Evolutionary conservation across 2,329 filamentous ascomycete species (phyloP), one percentile per base, ranked within the genome.

Genomic region (Epichloe sylvatica): DNA sequence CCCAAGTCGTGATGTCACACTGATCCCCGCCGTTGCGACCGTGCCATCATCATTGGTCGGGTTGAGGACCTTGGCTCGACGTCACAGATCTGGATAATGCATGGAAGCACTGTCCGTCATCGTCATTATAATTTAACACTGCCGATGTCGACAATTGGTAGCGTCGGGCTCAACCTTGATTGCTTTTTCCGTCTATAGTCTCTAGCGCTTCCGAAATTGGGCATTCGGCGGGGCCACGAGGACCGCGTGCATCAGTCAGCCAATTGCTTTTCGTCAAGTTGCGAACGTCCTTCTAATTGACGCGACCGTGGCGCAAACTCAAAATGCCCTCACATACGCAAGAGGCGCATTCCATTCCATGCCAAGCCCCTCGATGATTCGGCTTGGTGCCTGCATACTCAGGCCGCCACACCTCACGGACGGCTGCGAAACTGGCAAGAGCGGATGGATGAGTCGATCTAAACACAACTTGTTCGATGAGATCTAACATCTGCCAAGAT

Each of bases 1-100:
- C 12, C 25, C 45, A 41, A 43, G 30, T 50, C 48, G 21, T 50
- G 19, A 46, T 50, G 48, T 50, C 48, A 50, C 48, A 5, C 17
- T 44, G 25, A 42, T 39, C 38, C 45, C 36, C 49, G 37, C 37
- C 13, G 8, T 9, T 38, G 49, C 38, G 49, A 50, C 47, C 39
- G 30, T 12, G 13, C 13, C 15, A 9, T 25, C 46, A 41, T 25
- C 25, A 40, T 40, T 33, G 13, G 15, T 36, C 15, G 9, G 6
- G 13, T 7, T 17, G 21, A 15, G 8, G 8, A 23, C 21, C 43
- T 6, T 15, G 19, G 43, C 13, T 37, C 12, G n/a, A 36, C 33
- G 12, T 37, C 33, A 30, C 25, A 30, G 25, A 30, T 30, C 25
- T 30, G 8, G 25, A 30, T 9, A 30, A 30, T 25, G 23, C 23